Percentiles rank a stretch among this genome's conserved stretches.
Conservation (phyloP, 371 early-diverging fungal genomes). For the Rhizopus sp. region DNA sequence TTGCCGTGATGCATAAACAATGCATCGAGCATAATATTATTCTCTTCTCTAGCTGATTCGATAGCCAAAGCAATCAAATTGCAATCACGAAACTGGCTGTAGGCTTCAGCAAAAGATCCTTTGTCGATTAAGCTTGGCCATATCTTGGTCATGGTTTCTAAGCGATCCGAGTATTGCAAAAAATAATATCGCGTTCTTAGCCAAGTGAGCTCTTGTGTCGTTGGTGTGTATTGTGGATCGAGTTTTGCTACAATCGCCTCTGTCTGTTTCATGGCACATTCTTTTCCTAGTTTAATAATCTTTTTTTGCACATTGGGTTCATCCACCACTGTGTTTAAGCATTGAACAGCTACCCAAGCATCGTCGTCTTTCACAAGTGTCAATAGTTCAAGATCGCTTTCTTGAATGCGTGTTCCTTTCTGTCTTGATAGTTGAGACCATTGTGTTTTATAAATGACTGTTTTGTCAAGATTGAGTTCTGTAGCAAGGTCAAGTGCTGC, state of each 20-base stretch:
- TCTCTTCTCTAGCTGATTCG: constrained; percentile 60
- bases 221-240: neutral
- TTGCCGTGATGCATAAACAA: constrained; percentile 66
- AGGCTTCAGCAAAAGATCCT: constrained; percentile 35
- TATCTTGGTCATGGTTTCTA: constrained; percentile 66
- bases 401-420: constrained; percentile 18
- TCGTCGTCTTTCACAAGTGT: constrained; percentile 54
- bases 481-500: constrained; percentile 67
- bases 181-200: constrained; percentile 49
- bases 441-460: constrained; percentile 65
- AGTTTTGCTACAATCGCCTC: constrained; percentile 38
- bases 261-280: constrained; percentile 43
- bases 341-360: constrained; percentile 64
- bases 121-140: constrained; percentile 26
- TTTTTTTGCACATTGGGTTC: constrained; percentile 36
- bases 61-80: constrained; percentile 65
- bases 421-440: constrained; percentile 42
- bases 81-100: constrained; percentile 63
- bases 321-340: constrained; percentile 44
- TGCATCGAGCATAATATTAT: constrained; percentile 58
- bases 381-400: constrained; percentile 51
- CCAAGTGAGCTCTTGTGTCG: constrained; percentile 5
- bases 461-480: constrained; percentile 57
- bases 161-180: constrained; percentile 65
- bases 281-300: constrained; percentile 59